phyloP scores from a whole-genome alignment of 2,329 filamentous ascomycete species.

The Aspergillus neotritici region DNA sequence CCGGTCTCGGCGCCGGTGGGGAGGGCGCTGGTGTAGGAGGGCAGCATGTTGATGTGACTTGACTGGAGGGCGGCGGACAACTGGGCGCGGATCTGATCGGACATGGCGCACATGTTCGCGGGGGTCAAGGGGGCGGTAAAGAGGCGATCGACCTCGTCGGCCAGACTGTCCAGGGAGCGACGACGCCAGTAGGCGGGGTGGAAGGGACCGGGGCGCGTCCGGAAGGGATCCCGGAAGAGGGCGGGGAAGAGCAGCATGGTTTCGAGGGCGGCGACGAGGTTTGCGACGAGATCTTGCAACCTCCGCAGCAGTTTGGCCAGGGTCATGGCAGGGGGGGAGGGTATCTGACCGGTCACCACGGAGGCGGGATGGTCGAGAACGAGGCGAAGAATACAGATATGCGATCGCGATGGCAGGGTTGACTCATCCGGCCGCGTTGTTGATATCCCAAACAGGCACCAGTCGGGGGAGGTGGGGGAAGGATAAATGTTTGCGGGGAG shows the following conservation, averaged over 20 bases:
- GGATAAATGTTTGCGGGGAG: too few species aligned
- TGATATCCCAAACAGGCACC: too few species aligned
- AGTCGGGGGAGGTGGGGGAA: too few species aligned
- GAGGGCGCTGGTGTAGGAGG: conserved; percentile 58
- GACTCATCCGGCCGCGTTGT: too few species aligned
- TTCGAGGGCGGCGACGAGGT: conserved; percentile 36
- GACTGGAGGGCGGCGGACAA: conserved; percentile 51
- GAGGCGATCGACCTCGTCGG: conserved; percentile 34
- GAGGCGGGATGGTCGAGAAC: not conserved
- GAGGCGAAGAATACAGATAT: too few species aligned
- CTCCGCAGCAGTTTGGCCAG: conserved; percentile 37
- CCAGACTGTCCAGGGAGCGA: conserved; percentile 35
- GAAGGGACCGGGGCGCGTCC: conserved; percentile 30
- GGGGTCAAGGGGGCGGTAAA: conserved; percentile 34
- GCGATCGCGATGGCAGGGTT: too few species aligned
- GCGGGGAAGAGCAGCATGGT: conserved; percentile 38
- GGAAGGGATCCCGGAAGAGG: conserved; percentile 30
- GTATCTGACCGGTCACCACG: conserved; percentile 1
- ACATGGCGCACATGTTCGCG: conserved; percentile 39
- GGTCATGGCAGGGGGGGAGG: conserved; percentile 29
- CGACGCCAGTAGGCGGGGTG: conserved; percentile 30
- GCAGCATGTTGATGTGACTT: conserved; percentile 59
- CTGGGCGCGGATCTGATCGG: conserved; percentile 44
- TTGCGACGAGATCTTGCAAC: conserved; percentile 38
- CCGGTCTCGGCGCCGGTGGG: conserved; percentile 56